These are phyloP conservation scores for Globisporangium carolinianum DNA, from an alignment of 352 stramenopile genomes.

Conservation along the genomic window DNA sequence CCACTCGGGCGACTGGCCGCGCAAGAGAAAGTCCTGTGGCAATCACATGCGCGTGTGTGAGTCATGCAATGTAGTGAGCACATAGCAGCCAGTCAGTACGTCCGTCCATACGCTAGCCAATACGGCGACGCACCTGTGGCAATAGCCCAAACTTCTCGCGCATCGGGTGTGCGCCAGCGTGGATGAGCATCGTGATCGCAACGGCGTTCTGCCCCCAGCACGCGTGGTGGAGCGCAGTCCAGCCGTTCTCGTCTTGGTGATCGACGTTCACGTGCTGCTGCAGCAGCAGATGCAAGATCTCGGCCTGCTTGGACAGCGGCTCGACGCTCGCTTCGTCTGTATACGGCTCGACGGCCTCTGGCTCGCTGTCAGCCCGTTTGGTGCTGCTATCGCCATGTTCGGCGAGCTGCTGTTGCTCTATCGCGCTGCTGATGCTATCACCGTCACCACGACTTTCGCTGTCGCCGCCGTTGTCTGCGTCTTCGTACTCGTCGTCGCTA, in stretches of 20 bases:
- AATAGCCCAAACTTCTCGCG: constrained; percentile 67
- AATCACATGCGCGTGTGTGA: no score
- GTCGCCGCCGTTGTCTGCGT: no score
- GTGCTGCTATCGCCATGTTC: background rate
- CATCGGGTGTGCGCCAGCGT: constrained; percentile 58
- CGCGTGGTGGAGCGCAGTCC: constrained; percentile 76
- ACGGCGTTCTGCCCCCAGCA: constrained; percentile 72
- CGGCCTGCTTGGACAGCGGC: constrained; percentile 53
- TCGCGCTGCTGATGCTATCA: no score
- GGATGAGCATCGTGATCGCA: constrained; percentile 69
- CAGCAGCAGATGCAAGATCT: constrained; percentile 74
- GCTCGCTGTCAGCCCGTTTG: constrained; percentile 5
- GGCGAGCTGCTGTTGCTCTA: no score
- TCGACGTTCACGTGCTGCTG: constrained; percentile 68
- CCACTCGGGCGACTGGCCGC: constrained; percentile 65
- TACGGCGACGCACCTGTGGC: constrained; percentile 37
- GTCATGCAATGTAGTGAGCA: background rate
- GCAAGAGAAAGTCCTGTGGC: constrained; percentile 53
- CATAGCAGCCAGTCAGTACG: background rate
- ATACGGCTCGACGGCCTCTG: constrained; percentile 45
- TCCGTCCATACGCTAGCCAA: background rate
- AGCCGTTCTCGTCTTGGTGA: constrained; percentile 78
- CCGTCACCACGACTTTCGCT: no score
- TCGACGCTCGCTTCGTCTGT: constrained; percentile 45
- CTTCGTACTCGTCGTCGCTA: background rate